Percentiles rank a stretch among this genome's conserved stretches.
Evolutionary conservation across 2,329 filamentous ascomycete genomes (phyloP).

Genomic region (Fusarium sp.): DNA sequence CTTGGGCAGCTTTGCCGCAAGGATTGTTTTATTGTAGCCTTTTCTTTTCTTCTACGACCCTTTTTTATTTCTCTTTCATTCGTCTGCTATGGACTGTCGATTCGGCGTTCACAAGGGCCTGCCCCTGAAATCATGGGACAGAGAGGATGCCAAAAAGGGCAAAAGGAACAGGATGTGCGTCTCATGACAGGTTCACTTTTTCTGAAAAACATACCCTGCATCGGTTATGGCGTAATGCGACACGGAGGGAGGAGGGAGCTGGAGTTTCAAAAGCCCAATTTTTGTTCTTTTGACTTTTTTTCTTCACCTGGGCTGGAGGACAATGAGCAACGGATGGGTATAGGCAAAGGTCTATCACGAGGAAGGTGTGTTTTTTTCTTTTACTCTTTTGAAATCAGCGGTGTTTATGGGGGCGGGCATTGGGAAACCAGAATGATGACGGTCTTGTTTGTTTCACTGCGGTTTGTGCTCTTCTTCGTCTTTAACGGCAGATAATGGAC

Average conservation of each 20-base stretch:
- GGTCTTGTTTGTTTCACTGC: conserved; percentile 23
- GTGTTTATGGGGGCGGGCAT: conserved; percentile 12
- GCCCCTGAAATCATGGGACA: conserved; percentile 18
- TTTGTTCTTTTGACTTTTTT: conserved; percentile 20
- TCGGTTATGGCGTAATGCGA: conserved; percentile 42
- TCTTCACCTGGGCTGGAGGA: conserved; percentile 8
- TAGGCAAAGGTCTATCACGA: background rate
- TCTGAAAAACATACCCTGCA: conserved; percentile 46
- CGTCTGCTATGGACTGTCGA: conserved; percentile 5
- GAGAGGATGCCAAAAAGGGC: conserved; percentile 21
- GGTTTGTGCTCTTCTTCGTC: conserved; percentile 3
- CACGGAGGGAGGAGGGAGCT: conserved; percentile 18
- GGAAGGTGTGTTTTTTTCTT: conserved; percentile 6
- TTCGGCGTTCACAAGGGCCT: conserved; percentile 34
- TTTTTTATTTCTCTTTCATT: conserved; percentile 18
- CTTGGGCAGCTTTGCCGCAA: conserved; percentile 17
- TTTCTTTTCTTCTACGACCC: conserved; percentile 12
- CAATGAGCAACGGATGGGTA: background rate
- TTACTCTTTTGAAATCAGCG: background rate
- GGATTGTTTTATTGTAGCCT: conserved; percentile 30
- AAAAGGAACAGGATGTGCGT: conserved; percentile 31
- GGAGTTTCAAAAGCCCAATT: conserved; percentile 36
- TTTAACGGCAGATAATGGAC: conserved; percentile 19
- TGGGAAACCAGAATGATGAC: conserved; percentile 40
- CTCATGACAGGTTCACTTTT: conserved; percentile 33